Base-by-base conservation (phyloP, 805 yeast species). In the Nakazawaea pomicola region DNA sequence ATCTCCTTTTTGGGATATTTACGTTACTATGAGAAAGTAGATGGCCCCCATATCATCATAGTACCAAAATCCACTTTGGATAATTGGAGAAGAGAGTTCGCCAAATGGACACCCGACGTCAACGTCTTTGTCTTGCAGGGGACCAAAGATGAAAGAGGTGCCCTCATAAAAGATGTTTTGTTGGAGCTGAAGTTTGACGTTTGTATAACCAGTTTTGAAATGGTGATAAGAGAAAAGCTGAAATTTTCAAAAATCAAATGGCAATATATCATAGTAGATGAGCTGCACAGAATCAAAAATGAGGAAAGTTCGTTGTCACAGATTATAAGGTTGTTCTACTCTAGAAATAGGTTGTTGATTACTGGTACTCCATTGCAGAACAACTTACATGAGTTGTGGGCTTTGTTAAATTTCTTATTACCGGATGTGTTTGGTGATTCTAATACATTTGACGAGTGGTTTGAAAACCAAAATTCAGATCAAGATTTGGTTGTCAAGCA, bases 351-450 rank as follows among this genome's bases (percentile, higher is more conserved):
- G 46, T 64, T 91, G 33, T 66, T 91, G 44, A 89, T 91, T 46
- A 91, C 99, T 0, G 99, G 99, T 49, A 91, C 99, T 0, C 99
- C 99, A 0, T 64, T 91, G 40, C 99, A 91, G 55, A 91, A 91
- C 58, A 93, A 93, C 49, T 65, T 91, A 41, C 99, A 93, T 61
- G 99, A 93, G 61, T 68, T 91, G 41, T 91, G 99, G 99, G 96
- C 98, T 0, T 68, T 91, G 40, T 67, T 91, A 44, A 93, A 91
- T 59, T 91, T 90, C 61, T 62, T 91, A 25, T 64, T 91, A 18
- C 98, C 99, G 0, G 98, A 93, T 65, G 95, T 91, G 8, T 93
- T 91, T 62, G 90, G 95, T 16, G 96, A 90, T 53, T 76, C 95
- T 6, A 86, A 81, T 15, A 79, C 83, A 1, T 93, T 93, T 58